Base-by-base conservation (phyloP, 1,284 basidiomycete species). In the Ustilago loliicola region DNA sequence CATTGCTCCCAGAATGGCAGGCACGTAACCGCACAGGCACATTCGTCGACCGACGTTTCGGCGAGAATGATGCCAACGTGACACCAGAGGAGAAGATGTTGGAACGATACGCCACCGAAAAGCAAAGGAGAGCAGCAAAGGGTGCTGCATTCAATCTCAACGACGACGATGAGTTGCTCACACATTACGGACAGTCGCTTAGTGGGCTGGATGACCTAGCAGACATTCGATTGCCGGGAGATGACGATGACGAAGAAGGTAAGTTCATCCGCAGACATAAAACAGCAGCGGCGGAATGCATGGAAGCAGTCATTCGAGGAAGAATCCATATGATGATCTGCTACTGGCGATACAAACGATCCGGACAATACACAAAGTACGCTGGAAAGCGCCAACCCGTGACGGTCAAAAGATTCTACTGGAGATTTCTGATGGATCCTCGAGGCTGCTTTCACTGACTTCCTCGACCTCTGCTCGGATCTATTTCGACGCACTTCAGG, bases 21-120 rank as follows among this genome's bases (percentile, higher is more conserved):
- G 92, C 91, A 34, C 91, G 94, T 60, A 90, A 92, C 75, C 92
- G 92, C 78, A 91, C 92, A 15, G 95, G 96, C 11, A 93, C 94
- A 5, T 93, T 99, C 77, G 88, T 96, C 61, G 97, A 99, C 87
- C 91, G 94, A 63, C 92, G 97, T 45, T 98, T 99, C 82, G 97
- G 97, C 88, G 97, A 99, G 90, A 92, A 93, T 81, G 92, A 99
- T 81, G 92, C 95, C 1, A 90, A 91, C 11, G 91, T 99, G 90
- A 92, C 93, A 11, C 89, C 95, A 19, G 97, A 99, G 86, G 96
- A 99, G 82, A 93, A 95, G 77, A 98, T 98, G 92, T 90, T 99
- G 30, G 95, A 98, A 87, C 92, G 97, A 40, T 99, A 98, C 87
- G 98, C 95, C 6, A 90, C 91, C 71, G 96, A 98, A 87, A 78